Evolutionary conservation across 2,329 filamentous ascomycete species (phyloP), one percentile per base, ranked within the genome.

Genomic region (Cladophialophora bantiana): DNA sequence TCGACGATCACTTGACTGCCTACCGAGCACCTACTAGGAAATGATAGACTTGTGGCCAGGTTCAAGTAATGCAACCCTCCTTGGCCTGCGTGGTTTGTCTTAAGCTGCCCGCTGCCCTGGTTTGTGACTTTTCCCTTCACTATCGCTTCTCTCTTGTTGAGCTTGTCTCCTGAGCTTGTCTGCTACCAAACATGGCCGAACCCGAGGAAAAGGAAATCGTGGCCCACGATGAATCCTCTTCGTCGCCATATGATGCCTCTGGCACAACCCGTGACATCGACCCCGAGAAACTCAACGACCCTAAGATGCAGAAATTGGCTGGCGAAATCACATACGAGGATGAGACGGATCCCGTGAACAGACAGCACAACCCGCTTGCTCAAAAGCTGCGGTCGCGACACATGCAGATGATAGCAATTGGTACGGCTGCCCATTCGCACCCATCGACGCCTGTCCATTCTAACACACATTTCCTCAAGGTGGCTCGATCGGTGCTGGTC

Each of bases 401-500:
- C 52, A 69, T 74, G 65, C 73, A 75, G 60, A 70, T 74, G 65
- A 75, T 74, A 38, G 73, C 73, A n/a, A 72, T 74, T 20, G 73
- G 73, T 71, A 58, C 15, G 64, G 13, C 48, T n/a, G 12, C 36
- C 6, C 10, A 6, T 50, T 26, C 45, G 45, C 18, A 50, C 18
- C 45, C 45, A 50, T 31, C 18, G 34, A 55, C 32, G 52, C 31
- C n/a, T 55, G 20, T 36, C 40, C 40, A 54, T 55, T 15, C 26
- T 60, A n/a, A 56, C 18, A 50, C 15, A n/a, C 40, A 13, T n/a
- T 45, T 40, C 10, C 3, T 35, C 59, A 36, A 66, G 76, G 76
- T 48, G 73, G 74, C 2, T 74, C 73, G 38, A 77, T 77, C 61
- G 78, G 78, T 32, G 77, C 76, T 40, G 78, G 77, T 66, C 72